These are phyloP conservation scores for Pseudonectria buxi DNA, from an alignment of 2,329 filamentous ascomycete genomes.

Conservation along the genomic window DNA sequence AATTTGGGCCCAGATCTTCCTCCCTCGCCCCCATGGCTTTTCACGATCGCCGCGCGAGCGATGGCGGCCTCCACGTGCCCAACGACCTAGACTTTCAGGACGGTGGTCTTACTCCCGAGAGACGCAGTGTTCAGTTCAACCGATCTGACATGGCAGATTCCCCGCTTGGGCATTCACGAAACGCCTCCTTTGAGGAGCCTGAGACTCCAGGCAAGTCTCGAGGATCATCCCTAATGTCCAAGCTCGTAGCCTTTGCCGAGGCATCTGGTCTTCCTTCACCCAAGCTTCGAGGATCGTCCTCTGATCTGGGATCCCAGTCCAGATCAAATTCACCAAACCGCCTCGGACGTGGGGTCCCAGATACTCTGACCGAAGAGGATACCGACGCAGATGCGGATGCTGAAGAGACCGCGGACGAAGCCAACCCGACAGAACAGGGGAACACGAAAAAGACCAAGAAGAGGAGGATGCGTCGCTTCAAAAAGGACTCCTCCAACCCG, in stretches of 20 bases:
- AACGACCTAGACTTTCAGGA: constrained; percentile 10
- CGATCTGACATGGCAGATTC: constrained; percentile 46
- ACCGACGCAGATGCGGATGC: constrained; percentile 57
- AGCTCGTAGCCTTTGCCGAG: constrained; percentile 66
- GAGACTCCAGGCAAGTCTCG: constrained; percentile 53
- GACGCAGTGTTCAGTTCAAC: constrained; percentile 70
- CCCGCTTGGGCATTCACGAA: constrained; percentile 46
- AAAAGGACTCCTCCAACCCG: constrained; percentile 56
- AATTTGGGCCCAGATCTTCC: constrained; percentile 13
- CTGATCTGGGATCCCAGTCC: constrained; percentile 34
- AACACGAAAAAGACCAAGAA: constrained; percentile 50
- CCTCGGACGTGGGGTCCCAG: constrained; percentile 42
- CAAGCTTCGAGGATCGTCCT: constrained; percentile 28
- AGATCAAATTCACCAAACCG: constrained; percentile 44
- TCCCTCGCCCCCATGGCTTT: constrained; percentile 16
- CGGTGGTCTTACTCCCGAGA: constrained; percentile 12
- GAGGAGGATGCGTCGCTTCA: constrained; percentile 52
- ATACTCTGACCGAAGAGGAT: constrained; percentile 46
- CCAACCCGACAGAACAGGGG: constrained; percentile 33
- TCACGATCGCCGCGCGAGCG: constrained; percentile 14
- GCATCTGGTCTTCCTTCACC: constrained; percentile 41
- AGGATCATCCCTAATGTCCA: constrained; percentile 66
- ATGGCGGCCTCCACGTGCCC: constrained; percentile 13
- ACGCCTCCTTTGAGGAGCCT: constrained; percentile 61
- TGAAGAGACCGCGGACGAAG: constrained; percentile 80